Evolutionary conservation across 371 early-diverging fungal genomes (phyloP).

Genomic region (Apophysomyces variabilis): DNA sequence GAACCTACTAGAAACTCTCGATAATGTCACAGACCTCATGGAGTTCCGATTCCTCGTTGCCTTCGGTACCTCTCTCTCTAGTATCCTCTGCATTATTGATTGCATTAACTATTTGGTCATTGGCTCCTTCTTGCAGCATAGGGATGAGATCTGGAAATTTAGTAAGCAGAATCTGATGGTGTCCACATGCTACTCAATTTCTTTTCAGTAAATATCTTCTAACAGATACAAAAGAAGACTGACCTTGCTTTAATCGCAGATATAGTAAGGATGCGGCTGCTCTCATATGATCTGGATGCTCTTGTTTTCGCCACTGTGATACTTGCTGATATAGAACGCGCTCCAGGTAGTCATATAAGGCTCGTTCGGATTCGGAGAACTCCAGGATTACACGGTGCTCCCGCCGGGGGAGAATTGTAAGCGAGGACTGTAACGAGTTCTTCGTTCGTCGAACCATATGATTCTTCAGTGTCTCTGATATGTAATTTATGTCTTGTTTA

Average conservation of each 20-base stretch:
- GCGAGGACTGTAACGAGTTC: constrained; percentile 17
- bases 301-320: constrained; percentile 14
- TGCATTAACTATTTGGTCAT: constrained; percentile 1
- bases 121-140: constrained; percentile 13
- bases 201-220: not conserved
- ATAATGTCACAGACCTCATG: constrained; percentile 37
- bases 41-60: constrained; percentile 33
- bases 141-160: constrained; percentile 49
- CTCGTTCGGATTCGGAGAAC: constrained; percentile 41
- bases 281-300: constrained; percentile 17
- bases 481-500: constrained; percentile 34
- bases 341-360: constrained; percentile 49
- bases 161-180: constrained; percentile 37
- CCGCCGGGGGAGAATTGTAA: constrained; percentile 38
- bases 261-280: constrained; percentile 36
- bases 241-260: constrained; percentile 46
- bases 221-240: not conserved
- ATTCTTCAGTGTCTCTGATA: constrained; percentile 29
- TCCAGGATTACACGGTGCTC: constrained; percentile 39
- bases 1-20: constrained; percentile 41
- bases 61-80: constrained; percentile 16
- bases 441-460: constrained; percentile 51
- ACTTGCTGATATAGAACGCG: constrained; percentile 37
- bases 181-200: constrained; percentile 34
- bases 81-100: constrained; percentile 12